Evolutionary conservation across 2,329 filamentous ascomycete species (phyloP), one percentile per base, ranked within the genome.

Genomic region (Hypoxylon rubiginosum): DNA sequence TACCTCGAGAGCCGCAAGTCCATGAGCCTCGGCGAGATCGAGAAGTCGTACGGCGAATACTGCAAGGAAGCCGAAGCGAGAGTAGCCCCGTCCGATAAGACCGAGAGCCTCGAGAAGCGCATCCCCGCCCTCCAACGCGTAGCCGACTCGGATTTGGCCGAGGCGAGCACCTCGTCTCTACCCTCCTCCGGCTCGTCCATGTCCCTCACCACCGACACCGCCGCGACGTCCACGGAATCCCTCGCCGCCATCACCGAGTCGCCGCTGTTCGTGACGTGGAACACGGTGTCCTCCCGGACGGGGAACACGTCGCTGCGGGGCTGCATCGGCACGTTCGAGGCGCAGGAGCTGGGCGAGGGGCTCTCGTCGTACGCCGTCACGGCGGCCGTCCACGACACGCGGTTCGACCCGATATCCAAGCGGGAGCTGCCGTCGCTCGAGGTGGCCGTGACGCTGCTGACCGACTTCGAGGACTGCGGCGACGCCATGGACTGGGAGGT

Each of bases 181-280:
- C 71, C 75, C 1, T 74, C 74, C 5, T 76, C 74, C 30, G 72
- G 71, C 17, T 77, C 76, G 13, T 74, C 71, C 53, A 62, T 82
- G 48, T 81, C 82, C 7, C 76, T 81, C 36, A 71, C 75, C 48
- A 67, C 77, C 50, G 76, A 79, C 59, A 83, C 82, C 8, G 80
- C 84, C 3, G 81, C 79, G 10, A 85, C 82, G 1, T 83, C 82
- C 13, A 81, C 76, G 11, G 79, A 81, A 34, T 83, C 79, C 28
- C 77, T 81, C 9, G 39, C 70, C 39, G 53, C 70, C 66, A 75
- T 79, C 72, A 79, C 80, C 62, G 85, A 87, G 45, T 88, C 90
- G 67, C 95, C 95, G 0, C 86, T 98, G 41, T 98, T 98, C 78
- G 92, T 99, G 50, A 97, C 94, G 7, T 98, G 95, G 94, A 97